Conservation (phyloP, 208 protist genomes). For the Wallacemonas rigidus region DNA sequence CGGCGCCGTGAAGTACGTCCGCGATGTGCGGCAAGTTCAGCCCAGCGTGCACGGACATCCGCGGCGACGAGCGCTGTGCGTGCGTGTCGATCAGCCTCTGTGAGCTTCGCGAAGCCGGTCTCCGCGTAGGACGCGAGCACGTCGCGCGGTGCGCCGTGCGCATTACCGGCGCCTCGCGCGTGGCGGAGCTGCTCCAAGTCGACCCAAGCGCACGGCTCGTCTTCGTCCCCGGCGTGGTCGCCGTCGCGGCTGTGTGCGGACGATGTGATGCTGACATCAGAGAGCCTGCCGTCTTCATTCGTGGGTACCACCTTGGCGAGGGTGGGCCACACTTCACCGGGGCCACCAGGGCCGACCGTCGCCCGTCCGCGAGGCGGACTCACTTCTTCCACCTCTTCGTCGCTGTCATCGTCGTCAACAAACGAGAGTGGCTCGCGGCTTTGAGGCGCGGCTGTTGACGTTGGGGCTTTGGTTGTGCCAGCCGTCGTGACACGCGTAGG, state of each 20-base stretch:
- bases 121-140: not conserved
- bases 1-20: not conserved
- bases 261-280: not conserved
- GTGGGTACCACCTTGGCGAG: not conserved
- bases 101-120: conserved; percentile 6
- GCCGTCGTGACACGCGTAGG: not conserved
- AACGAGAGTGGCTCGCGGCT: not conserved
- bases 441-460: too few species aligned
- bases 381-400: not conserved
- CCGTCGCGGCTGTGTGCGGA: not conserved
- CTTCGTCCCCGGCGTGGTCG: not conserved
- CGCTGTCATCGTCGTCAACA: not conserved
- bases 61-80: not conserved
- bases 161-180: conserved; percentile 4
- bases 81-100: not conserved
- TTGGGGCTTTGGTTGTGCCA: too few species aligned
- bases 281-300: not conserved
- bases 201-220: not conserved
- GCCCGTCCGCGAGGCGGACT: not conserved
- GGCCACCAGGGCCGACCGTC: not conserved
- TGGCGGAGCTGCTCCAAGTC: not conserved
- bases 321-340: not conserved
- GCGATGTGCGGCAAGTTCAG: not conserved
- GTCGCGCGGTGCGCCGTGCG: not conserved
- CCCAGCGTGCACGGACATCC: not conserved